Base-by-base conservation (phyloP, 2,329 filamentous ascomycete genomes). In the Scedosporium boydii region DNA sequence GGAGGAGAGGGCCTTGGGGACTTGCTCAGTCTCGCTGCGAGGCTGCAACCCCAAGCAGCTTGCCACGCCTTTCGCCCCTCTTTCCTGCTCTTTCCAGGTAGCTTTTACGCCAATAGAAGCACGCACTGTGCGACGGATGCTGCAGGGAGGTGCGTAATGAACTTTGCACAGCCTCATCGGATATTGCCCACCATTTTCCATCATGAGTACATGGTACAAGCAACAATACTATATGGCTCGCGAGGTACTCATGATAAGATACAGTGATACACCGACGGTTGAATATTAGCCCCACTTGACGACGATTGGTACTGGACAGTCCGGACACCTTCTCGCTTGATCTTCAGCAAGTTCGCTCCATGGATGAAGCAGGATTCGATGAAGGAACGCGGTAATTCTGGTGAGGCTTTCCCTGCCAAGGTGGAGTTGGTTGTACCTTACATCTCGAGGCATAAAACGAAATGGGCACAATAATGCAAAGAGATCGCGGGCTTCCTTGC, bases 41-140 rank as follows among this genome's bases (percentile, higher is more conserved):
- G 59, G 59, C 59, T 61, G 59, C 29, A 61, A 61, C 59, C 59
- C 48, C 46, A 56, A 41, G 21, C 6, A 51, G 42, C 58, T 26
- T 46, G 41, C 41, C 41, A 29, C 55, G 29, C 55, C 55, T 58
- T 58, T 41, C 26, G 12, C 9, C 29, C 55, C 57, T 38, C 57
- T 42, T 26, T 58, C 26, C 26, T 26, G 7, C 55, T 38, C 55
- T 29, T 34, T 29, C 29, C 55, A 14, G 14, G 55, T 38, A 26
- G 16, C 29, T 38, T 58, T 34, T 48, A n/a, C 29, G 14, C 55
- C 55, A 29, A 58, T 58, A 9, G 23, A n/a, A 58, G 29, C 29
- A 29, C 55, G 18, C 55, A 58, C 55, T 58, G 55, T 58, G 55
- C 55, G 27, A 14, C 12, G 18, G 26, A 38, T 34, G 55, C 26